These are phyloP conservation scores for Mesostigma viride DNA, from an alignment of 139 green algal species.

Conservation along the genomic window DNA sequence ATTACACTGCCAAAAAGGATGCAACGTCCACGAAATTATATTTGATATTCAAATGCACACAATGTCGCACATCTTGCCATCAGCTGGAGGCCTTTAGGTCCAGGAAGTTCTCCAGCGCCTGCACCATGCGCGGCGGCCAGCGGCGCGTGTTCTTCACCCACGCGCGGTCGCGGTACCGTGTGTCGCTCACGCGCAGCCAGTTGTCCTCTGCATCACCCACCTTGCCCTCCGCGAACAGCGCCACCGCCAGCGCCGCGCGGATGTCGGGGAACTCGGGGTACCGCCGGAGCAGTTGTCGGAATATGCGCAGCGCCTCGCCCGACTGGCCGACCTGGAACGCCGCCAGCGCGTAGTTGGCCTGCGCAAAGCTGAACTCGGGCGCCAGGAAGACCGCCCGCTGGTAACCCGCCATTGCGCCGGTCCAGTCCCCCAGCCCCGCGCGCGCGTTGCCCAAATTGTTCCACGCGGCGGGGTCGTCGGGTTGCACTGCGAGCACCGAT, in stretches of 20 bases:
- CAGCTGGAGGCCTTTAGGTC: slow-evolving; percentile 9
- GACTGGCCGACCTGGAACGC: slow-evolving; percentile 24
- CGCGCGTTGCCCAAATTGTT: slow-evolving; percentile 24
- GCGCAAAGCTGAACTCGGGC: slow-evolving; percentile 37
- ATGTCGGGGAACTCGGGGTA: slow-evolving; percentile 41
- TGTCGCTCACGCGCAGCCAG: slow-evolving; percentile 29
- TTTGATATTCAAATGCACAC: background rate
- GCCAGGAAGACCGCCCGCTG: slow-evolving; percentile 15
- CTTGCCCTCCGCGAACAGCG: slow-evolving; percentile 25
- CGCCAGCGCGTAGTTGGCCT: slow-evolving; percentile 32
- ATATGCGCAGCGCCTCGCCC: slow-evolving; percentile 28
- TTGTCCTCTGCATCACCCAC: slow-evolving; percentile 30
- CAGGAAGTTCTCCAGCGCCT: slow-evolving; percentile 20
- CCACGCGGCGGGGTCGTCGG: slow-evolving; percentile 22
- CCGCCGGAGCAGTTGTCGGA: slow-evolving; percentile 27
- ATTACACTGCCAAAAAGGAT: background rate
- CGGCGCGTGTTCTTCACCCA: slow-evolving; percentile 28
- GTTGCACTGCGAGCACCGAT: slow-evolving; percentile 14
- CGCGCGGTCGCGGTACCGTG: slow-evolving; percentile 20
- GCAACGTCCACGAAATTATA: background rate
- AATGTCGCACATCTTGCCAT: background rate
- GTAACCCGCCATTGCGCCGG: slow-evolving; percentile 26
- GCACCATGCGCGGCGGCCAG: slow-evolving; percentile 23
- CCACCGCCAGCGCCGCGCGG: slow-evolving; percentile 27
- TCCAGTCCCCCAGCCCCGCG: slow-evolving; percentile 20